These are phyloP conservation scores for Mycena crocata DNA, from an alignment of 768 basidiomycete species.

Conservation along the genomic window DNA sequence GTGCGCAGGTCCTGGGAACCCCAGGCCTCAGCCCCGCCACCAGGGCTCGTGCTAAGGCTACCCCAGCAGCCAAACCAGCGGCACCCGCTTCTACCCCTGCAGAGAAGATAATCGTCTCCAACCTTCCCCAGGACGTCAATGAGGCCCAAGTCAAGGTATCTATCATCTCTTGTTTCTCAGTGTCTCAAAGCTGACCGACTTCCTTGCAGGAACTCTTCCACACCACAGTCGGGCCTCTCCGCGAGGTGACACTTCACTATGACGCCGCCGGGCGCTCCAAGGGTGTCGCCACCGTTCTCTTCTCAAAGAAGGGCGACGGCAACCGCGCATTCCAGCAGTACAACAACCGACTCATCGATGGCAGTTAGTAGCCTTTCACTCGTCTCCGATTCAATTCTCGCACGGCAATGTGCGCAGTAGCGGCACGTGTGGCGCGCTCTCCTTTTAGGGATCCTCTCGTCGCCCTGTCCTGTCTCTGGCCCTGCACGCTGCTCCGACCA, in stretches of 20 bases:
- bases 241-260: slow-evolving; percentile 87
- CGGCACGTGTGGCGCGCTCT: slow-evolving; percentile 18
- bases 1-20: slow-evolving; percentile 71
- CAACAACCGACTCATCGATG: slow-evolving; percentile 99
- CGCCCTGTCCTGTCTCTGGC: slow-evolving; percentile 55
- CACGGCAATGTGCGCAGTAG: slow-evolving; percentile 45
- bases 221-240: slow-evolving; percentile 88
- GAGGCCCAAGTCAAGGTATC: slow-evolving; percentile 92
- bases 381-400: slow-evolving; percentile 54
- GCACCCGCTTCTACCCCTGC: slow-evolving; percentile 60
- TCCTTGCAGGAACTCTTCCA: slow-evolving; percentile 86
- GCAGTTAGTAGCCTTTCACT: slow-evolving; percentile 94
- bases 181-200: slow-evolving; percentile 4
- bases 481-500: slow-evolving; percentile 23
- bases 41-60: slow-evolving; percentile 64
- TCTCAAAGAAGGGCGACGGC: slow-evolving; percentile 89
- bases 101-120: slow-evolving; percentile 96
- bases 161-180: slow-evolving; percentile 20
- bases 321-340: slow-evolving; percentile 93
- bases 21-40: slow-evolving; percentile 58
- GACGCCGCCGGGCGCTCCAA: slow-evolving; percentile 89
- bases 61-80: slow-evolving; percentile 52
- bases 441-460: slow-evolving; percentile 47
- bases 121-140: slow-evolving; percentile 93
- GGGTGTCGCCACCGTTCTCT: slow-evolving; percentile 89